Evolutionary conservation across 768 basidiomycete genomes (phyloP).

Genomic region (Hericium erinaceus): DNA sequence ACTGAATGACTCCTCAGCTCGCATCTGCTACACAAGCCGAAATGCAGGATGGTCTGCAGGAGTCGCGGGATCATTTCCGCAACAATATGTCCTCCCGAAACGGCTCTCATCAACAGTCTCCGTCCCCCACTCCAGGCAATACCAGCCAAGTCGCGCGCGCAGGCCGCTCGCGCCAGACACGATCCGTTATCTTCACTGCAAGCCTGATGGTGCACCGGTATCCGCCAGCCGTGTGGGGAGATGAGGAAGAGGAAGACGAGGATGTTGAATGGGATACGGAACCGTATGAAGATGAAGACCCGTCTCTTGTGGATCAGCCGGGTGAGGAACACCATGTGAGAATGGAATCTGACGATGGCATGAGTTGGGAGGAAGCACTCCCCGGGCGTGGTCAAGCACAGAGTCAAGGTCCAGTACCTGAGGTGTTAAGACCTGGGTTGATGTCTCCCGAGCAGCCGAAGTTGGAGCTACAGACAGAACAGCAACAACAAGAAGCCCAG

Average conservation of each 20-base stretch:
- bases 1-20: slow-evolving; percentile 34
- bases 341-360: slow-evolving; percentile 68
- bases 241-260: slow-evolving; percentile 55
- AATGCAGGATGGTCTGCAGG: slow-evolving; percentile 41
- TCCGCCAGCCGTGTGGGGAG: slow-evolving; percentile 75
- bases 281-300: slow-evolving; percentile 62
- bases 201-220: slow-evolving; percentile 63
- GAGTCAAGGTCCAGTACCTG: slow-evolving; percentile 21
- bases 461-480: slow-evolving; percentile 17
- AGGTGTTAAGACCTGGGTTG: background rate
- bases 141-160: slow-evolving; percentile 26
- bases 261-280: slow-evolving; percentile 60
- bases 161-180: slow-evolving; percentile 14
- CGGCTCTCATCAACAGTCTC: slow-evolving; percentile 36
- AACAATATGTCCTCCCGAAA: slow-evolving; percentile 40
- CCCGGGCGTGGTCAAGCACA: slow-evolving; percentile 40
- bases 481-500: slow-evolving; percentile 12
- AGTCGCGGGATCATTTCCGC: slow-evolving; percentile 46
- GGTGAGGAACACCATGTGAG: slow-evolving; percentile 29
- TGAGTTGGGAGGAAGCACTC: slow-evolving; percentile 77
- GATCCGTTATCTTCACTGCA: slow-evolving; percentile 61
- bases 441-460: slow-evolving; percentile 19
- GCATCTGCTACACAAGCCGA: slow-evolving; percentile 70
- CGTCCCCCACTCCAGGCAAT: slow-evolving; percentile 39
- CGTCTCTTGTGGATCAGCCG: slow-evolving; percentile 49